A percentile compares a stretch with the other conserved stretches of the same genome.
These are phyloP conservation scores for Cyclotella atomus DNA, from an alignment of 108 stramenopile genomes.

Conservation along the genomic window DNA sequence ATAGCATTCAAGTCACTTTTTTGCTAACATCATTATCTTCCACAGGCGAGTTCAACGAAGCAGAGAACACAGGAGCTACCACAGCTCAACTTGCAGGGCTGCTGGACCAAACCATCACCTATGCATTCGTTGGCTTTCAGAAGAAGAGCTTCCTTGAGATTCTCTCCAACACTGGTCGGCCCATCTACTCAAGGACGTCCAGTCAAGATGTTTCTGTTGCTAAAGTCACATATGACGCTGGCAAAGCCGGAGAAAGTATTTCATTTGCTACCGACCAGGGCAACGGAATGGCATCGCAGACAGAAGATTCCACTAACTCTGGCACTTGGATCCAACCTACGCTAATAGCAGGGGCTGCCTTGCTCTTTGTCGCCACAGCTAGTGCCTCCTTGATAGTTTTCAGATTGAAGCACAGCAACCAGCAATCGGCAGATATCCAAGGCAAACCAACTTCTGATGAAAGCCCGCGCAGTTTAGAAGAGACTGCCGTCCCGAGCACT, in stretches of 20 bases:
- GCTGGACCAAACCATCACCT: conserved; percentile 30
- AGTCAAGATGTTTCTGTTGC: conserved; percentile 25
- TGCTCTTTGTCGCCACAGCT: conserved; percentile 25
- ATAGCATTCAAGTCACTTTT: neutral
- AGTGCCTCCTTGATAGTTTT: conserved; percentile 27
- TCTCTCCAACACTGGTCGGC: conserved; percentile 21
- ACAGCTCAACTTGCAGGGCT: conserved; percentile 17
- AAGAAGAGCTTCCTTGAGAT: conserved; percentile 27
- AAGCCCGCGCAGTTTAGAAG: conserved; percentile 18
- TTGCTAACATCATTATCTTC: neutral
- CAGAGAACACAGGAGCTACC: neutral
- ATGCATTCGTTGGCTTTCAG: conserved; percentile 31
- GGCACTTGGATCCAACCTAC: conserved; percentile 32
- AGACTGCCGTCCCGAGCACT: conserved; percentile 22
- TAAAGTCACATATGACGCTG: conserved; percentile 23
- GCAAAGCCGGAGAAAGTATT: neutral
- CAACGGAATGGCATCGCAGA: neutral
- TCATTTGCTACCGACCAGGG: neutral
- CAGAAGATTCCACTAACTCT: neutral
- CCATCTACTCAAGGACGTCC: conserved; percentile 17
- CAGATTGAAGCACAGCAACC: conserved; percentile 12
- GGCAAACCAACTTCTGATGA: conserved; percentile 8
- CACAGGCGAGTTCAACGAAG: conserved; percentile 31
- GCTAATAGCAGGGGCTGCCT: conserved; percentile 24
- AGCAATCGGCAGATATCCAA: neutral